A percentile compares a stretch with the other conserved stretches of the same genome.
Evolutionary conservation across 2,329 filamentous ascomycete species (phyloP).

Genomic region (Fusarium luffae): DNA sequence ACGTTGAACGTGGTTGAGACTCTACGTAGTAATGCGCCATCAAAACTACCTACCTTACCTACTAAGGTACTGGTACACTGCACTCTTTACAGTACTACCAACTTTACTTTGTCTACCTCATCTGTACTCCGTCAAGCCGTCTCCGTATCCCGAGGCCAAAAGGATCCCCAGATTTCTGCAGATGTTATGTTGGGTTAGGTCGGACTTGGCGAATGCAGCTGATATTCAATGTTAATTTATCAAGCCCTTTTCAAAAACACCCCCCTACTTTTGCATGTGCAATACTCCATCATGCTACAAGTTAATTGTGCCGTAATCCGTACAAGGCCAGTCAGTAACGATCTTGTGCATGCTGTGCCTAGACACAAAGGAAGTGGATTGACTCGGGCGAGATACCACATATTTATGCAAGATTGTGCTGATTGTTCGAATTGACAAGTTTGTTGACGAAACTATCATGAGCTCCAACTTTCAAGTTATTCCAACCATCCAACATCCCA

Average conservation of each 20-base stretch:
- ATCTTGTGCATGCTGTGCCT: background rate
- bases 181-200: conserved; percentile 33
- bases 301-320: background rate
- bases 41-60: background rate
- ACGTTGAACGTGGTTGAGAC: conserved; percentile 30
- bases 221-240: background rate
- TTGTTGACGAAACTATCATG: background rate
- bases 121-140: background rate
- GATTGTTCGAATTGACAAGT: background rate
- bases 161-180: conserved; percentile 20
- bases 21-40: conserved; percentile 12
- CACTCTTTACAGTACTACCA: background rate
- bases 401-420: background rate
- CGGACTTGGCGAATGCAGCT: conserved; percentile 9
- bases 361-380: background rate
- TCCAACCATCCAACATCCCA: background rate
- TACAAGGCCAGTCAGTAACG: background rate
- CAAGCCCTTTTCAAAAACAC: background rate
- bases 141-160: conserved; percentile 31
- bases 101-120: background rate
- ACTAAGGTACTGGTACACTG: background rate
- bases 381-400: background rate
- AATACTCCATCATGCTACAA: background rate
- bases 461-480: background rate
- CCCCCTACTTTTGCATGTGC: conserved; percentile 14